Percentiles rank a stretch among this genome's conserved stretches.
These are phyloP conservation scores for Alternaria brassicae DNA, from an alignment of 2,329 filamentous ascomycete species.

Conservation along the genomic window DNA sequence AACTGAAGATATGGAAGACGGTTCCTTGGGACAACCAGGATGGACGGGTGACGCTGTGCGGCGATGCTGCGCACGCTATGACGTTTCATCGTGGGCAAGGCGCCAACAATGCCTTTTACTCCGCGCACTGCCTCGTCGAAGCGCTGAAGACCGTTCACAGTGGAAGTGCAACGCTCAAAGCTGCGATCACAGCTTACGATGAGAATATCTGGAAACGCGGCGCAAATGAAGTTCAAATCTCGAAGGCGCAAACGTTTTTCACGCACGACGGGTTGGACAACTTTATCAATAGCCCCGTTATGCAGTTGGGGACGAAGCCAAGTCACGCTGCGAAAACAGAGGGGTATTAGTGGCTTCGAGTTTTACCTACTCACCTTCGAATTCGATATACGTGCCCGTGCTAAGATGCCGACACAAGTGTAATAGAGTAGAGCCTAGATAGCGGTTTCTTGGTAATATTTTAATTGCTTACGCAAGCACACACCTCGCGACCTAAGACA, in stretches of 20 bases:
- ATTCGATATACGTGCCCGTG: too few species aligned
- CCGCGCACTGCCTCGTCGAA: constrained; percentile 39
- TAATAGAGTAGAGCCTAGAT: too few species aligned
- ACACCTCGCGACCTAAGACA: too few species aligned
- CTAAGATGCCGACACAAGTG: too few species aligned
- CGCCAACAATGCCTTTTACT: constrained; percentile 48
- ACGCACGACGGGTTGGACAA: constrained; percentile 42
- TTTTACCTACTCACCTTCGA: too few species aligned
- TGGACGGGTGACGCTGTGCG: constrained; percentile 46
- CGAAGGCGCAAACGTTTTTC: constrained; percentile 42
- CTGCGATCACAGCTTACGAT: constrained; percentile 38
- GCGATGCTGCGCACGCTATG: constrained; percentile 53
- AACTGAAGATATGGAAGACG: constrained; percentile 48
- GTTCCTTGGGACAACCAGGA: constrained; percentile 44
- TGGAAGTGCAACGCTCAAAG: constrained; percentile 10
- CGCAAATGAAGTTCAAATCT: constrained; percentile 42
- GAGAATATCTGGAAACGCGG: constrained; percentile 38
- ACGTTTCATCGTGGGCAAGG: constrained; percentile 51
- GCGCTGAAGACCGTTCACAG: constrained; percentile 29
- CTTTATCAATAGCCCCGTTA: constrained; percentile 41
- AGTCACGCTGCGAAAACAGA: constrained; percentile 39
- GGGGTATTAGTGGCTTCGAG: constrained; percentile 32
- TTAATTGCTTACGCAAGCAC: too few species aligned
- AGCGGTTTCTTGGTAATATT: too few species aligned
- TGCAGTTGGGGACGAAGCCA: constrained; percentile 40